Evolutionary conservation across 2,329 filamentous ascomycete species (phyloP).

Genomic region (Didymella pomorum): DNA sequence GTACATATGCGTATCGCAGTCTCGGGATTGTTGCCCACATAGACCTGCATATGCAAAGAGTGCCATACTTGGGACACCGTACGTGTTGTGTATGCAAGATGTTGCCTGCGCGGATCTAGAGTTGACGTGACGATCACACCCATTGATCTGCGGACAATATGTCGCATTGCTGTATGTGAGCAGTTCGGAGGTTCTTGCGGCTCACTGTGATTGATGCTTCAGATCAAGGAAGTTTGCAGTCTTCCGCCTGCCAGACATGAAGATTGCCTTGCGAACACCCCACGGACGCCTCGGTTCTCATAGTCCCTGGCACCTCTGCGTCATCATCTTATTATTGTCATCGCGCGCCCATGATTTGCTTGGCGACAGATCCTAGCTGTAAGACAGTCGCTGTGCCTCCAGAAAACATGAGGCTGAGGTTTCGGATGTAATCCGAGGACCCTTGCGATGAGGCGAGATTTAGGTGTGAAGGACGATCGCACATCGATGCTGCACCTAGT

Average conservation of each 20-base stretch:
- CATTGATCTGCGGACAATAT: background rate
- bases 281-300: background rate
- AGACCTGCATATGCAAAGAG: slow-evolving; percentile 2
- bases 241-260: background rate
- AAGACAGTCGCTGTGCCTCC: background rate
- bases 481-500: background rate
- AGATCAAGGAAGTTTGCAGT: background rate
- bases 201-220: background rate
- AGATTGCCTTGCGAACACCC: background rate
- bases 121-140: background rate
- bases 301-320: background rate
- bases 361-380: background rate
- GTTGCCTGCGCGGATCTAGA: background rate
- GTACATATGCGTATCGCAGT: slow-evolving; percentile 7
- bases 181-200: background rate
- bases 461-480: slow-evolving; percentile 1
- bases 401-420: background rate
- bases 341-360: slow-evolving; percentile 8
- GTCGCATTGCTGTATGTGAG: background rate
- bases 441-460: background rate
- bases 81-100: background rate
- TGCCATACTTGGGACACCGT: slow-evolving; percentile 2
- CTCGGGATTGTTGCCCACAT: background rate
- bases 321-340: slow-evolving; percentile 6
- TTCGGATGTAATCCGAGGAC: background rate